Evolutionary conservation across 305 asterid genomes (phyloP).

Genomic region (Coffea humblotiana): DNA sequence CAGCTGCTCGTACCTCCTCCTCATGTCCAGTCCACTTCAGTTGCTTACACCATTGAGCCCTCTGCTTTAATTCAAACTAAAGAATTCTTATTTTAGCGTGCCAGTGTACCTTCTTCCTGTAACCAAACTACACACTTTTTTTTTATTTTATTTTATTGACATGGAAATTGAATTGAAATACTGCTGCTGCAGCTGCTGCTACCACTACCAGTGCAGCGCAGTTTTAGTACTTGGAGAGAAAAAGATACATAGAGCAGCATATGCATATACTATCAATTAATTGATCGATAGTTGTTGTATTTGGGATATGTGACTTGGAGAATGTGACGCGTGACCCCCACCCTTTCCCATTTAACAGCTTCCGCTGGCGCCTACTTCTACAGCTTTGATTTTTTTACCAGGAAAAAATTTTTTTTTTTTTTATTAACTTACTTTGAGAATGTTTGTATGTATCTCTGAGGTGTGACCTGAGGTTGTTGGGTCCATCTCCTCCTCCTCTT

Average conservation of each 20-base stretch:
- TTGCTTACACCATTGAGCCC: not conserved
- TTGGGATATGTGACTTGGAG: constrained; percentile 21
- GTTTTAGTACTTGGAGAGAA: not conserved
- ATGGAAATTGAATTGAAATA: too few species aligned
- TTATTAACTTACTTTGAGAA: not conserved
- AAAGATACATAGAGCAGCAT: not conserved
- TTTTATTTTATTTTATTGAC: too few species aligned
- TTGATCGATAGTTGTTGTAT: not conserved
- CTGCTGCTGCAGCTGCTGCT: too few species aligned
- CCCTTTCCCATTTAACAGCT: constrained; percentile 4
- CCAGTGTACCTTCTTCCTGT: not conserved
- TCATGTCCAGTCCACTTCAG: constrained; percentile 26
- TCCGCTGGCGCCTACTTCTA: not conserved
- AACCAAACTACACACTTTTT: too few species aligned
- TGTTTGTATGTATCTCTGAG: not conserved
- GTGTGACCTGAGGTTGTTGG: too few species aligned
- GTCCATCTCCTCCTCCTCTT: not conserved
- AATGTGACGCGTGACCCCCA: constrained; percentile 12
- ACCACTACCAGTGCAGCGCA: too few species aligned
- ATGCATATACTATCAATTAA: too few species aligned
- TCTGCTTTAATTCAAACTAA: constrained; percentile 20
- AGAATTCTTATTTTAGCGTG: not conserved
- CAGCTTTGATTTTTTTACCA: not conserved
- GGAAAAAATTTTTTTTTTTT: not conserved
- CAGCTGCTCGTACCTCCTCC: not conserved